A percentile compares a stretch with the other conserved stretches of the same genome.
These are phyloP conservation scores for Trichodelitschia bisporula DNA, from an alignment of 495 filamentous ascomycete genomes.

Conservation along the genomic window DNA sequence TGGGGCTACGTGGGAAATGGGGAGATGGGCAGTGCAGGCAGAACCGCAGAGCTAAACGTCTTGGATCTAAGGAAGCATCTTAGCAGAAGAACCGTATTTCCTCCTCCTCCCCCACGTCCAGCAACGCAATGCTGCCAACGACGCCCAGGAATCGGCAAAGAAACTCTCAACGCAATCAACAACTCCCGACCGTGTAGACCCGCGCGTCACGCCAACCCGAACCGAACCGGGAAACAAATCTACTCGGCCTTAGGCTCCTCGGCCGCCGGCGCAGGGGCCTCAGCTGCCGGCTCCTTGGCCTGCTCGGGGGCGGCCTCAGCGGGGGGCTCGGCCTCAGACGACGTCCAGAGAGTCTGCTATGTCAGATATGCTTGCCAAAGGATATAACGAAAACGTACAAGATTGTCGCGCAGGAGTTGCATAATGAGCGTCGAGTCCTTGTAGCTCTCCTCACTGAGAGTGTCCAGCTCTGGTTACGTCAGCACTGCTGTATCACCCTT, in stretches of 20 bases:
- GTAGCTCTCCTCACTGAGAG: constrained; percentile 98
- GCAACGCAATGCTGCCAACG: no score
- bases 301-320: constrained; percentile 16
- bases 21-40: no score
- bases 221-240: constrained; percentile 1
- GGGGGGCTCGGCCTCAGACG: constrained; percentile 76
- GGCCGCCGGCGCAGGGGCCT: constrained; percentile 6
- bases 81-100: no score
- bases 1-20: no score
- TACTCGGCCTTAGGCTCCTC: constrained; percentile 12
- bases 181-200: no score
- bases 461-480: constrained; percentile 63
- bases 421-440: constrained; percentile 99
- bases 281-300: constrained; percentile 3
- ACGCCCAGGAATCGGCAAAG: no score
- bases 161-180: no score
- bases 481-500: constrained; percentile 1
- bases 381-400: constrained; percentile 34
- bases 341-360: constrained; percentile 90
- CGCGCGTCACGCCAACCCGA: no score
- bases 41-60: no score
- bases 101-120: no score
- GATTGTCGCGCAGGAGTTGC: constrained; percentile 95
- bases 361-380: background rate
- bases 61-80: no score